Conservation (phyloP, 2,329 filamentous ascomycete genomes). For the Plectosphaerella plurivora region DNA sequence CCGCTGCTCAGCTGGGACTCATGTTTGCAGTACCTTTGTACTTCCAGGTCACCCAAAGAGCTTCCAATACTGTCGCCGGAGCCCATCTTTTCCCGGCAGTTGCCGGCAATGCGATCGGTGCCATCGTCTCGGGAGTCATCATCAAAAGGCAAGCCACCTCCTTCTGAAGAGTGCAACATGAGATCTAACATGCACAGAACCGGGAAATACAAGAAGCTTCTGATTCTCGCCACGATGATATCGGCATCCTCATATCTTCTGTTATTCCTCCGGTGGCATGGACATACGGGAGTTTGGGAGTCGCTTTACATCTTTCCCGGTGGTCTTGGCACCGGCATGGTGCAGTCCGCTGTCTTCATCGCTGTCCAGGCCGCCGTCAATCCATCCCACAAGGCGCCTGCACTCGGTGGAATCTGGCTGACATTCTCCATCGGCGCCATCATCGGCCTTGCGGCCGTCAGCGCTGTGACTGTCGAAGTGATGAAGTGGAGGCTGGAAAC, state of each 20-base stretch:
- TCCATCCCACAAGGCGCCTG: conserved; percentile 30
- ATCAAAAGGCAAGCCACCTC: conserved; percentile 38
- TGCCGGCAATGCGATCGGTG: conserved; percentile 60
- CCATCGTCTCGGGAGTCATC: conserved; percentile 52
- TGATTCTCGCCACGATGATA: conserved; percentile 44
- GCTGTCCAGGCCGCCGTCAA: conserved; percentile 34
- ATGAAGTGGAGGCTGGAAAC: conserved; percentile 12
- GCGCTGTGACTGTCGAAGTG: conserved; percentile 24
- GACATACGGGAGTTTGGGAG: conserved; percentile 49
- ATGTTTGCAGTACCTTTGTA: conserved; percentile 67
- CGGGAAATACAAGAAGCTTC: conserved; percentile 53
- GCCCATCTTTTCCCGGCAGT: conserved; percentile 64
- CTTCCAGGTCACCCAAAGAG: conserved; percentile 58
- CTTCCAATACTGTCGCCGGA: conserved; percentile 53
- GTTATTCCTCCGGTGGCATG: conserved; percentile 55
- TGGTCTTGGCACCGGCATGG: conserved; percentile 35
- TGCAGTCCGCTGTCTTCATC: conserved; percentile 35
- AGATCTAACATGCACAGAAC: conserved; percentile 32
- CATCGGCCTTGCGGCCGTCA: conserved; percentile 31
- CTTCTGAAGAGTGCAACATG: neutral
- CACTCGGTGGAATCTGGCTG: conserved; percentile 35
- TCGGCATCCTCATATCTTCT: conserved; percentile 47
- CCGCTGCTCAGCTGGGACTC: conserved; percentile 43
- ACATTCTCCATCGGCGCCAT: conserved; percentile 30
- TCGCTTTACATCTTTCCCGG: conserved; percentile 56